phyloP scores from a whole-genome alignment of 768 basidiomycete genomes.

The Kwoniella mangroviensis region DNA sequence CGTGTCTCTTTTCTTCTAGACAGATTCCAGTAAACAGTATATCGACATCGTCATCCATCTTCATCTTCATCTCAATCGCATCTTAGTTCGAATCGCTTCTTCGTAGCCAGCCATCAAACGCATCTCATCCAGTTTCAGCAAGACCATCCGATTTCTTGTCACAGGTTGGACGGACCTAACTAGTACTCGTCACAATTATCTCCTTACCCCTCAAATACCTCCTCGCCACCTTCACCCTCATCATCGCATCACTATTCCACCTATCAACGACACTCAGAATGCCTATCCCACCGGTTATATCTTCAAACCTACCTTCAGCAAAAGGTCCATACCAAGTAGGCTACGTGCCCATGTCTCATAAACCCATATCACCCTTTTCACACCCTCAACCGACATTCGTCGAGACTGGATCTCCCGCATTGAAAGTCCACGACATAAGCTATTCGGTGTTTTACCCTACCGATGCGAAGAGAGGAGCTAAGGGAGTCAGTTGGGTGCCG shows the following conservation, averaged over 20 bases:
- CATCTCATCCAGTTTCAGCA: too few species aligned
- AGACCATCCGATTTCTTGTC: too few species aligned
- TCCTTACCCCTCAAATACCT: background rate
- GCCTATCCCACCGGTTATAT: slow-evolving; percentile 34
- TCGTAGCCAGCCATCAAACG: too few species aligned
- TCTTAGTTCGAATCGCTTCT: too few species aligned
- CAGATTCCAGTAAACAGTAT: too few species aligned
- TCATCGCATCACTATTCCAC: background rate
- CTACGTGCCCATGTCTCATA: slow-evolving; percentile 32
- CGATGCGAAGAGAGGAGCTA: slow-evolving; percentile 1
- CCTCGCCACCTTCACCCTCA: background rate
- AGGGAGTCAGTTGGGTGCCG: slow-evolving; percentile 38
- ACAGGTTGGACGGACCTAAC: too few species aligned
- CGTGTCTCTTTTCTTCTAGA: background rate
- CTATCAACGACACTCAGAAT: slow-evolving; percentile 5
- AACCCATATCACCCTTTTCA: slow-evolving; percentile 23
- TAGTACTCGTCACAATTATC: background rate
- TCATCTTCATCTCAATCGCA: too few species aligned
- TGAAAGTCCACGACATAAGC: slow-evolving; percentile 29
- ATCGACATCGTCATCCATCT: background rate
- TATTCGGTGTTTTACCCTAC: slow-evolving; percentile 46
- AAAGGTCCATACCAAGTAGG: slow-evolving; percentile 37
- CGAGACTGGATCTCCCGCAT: slow-evolving; percentile 15
- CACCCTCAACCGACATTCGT: slow-evolving; percentile 24
- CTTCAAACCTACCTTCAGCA: slow-evolving; percentile 28